Percentiles rank a stretch among this genome's conserved stretches.
These are phyloP conservation scores for Aphanomyces stellatus DNA, from an alignment of 352 stramenopile genomes.

Conservation along the genomic window DNA sequence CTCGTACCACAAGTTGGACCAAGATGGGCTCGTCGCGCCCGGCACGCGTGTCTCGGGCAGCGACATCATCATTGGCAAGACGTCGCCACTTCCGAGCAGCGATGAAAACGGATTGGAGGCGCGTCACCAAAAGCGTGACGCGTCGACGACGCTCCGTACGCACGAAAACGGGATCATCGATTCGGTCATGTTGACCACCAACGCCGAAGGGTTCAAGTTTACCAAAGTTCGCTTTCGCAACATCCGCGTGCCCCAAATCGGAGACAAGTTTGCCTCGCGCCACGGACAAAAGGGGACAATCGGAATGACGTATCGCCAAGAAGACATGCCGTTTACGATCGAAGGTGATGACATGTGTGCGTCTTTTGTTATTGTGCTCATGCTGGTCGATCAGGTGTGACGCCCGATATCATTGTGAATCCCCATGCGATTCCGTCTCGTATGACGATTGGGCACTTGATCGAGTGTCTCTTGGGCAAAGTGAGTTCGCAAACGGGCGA, in stretches of 20 bases:
- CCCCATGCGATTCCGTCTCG: constrained; percentile 99
- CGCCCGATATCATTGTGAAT: constrained; percentile 99
- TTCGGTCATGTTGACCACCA: constrained; percentile 98
- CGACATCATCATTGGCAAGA: constrained; percentile 99
- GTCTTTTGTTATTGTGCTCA: background rate
- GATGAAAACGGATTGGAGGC: constrained; percentile 76
- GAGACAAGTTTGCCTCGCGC: constrained; percentile 96
- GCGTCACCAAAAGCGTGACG: constrained; percentile 95
- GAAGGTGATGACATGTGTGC: constrained; percentile 59
- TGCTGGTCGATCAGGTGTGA: constrained; percentile 62
- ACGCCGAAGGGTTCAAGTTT: constrained; percentile 96
- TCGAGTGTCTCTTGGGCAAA: constrained; percentile 99
- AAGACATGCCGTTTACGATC: constrained; percentile 99
- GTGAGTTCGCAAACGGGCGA: constrained; percentile 94
- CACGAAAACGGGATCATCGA: constrained; percentile 99
- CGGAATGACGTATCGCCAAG: constrained; percentile 98
- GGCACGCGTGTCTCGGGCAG: constrained; percentile 96
- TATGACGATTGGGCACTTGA: constrained; percentile 99
- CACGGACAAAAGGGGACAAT: constrained; percentile 93
- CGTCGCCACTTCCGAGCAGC: constrained; percentile 79
- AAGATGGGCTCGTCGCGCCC: constrained; percentile 95
- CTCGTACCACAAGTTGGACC: constrained; percentile 98
- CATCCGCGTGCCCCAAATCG: constrained; percentile 97
- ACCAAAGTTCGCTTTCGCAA: constrained; percentile 98
- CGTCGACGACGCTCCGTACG: constrained; percentile 93